A percentile compares a stretch with the other conserved stretches of the same genome.
Conservation (phyloP, 768 basidiomycete species). For the Mycena capillaripes region DNA sequence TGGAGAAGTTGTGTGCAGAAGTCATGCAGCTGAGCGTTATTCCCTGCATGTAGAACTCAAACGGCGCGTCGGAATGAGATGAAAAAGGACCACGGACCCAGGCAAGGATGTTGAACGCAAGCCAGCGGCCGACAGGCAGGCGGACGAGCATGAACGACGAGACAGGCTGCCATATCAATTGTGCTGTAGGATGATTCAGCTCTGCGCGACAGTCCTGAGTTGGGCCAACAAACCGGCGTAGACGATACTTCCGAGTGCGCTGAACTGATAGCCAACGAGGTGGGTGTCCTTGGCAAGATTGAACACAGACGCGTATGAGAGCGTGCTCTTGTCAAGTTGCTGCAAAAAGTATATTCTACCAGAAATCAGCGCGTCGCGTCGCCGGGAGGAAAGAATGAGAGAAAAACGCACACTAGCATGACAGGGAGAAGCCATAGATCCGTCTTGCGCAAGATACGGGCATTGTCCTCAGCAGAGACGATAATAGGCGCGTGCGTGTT, state of each 20-base stretch:
- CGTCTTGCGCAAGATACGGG: conserved; percentile 36
- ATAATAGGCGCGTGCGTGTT: conserved; percentile 25
- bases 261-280: conserved; percentile 35
- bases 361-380: background rate
- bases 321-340: conserved; percentile 35
- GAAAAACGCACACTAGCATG: conserved; percentile 29
- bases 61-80: background rate
- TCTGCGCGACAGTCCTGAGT: background rate
- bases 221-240: conserved; percentile 25
- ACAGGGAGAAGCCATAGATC: conserved; percentile 32
- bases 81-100: conserved; percentile 43
- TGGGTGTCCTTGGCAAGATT: conserved; percentile 17
- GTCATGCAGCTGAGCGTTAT: conserved; percentile 34
- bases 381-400: background rate
- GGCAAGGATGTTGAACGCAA: conserved; percentile 47
- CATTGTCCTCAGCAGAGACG: conserved; percentile 35
- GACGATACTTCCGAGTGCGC: conserved; percentile 31
- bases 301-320: conserved; percentile 36
- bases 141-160: conserved; percentile 38
- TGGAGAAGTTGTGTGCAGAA: conserved; percentile 27
- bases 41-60: conserved; percentile 14
- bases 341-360: conserved; percentile 38
- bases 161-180: conserved; percentile 38
- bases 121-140: conserved; percentile 45
- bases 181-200: conserved; percentile 19